Conservation (phyloP, 192 early-diverging fungal genomes). For the Endogone sp. region DNA sequence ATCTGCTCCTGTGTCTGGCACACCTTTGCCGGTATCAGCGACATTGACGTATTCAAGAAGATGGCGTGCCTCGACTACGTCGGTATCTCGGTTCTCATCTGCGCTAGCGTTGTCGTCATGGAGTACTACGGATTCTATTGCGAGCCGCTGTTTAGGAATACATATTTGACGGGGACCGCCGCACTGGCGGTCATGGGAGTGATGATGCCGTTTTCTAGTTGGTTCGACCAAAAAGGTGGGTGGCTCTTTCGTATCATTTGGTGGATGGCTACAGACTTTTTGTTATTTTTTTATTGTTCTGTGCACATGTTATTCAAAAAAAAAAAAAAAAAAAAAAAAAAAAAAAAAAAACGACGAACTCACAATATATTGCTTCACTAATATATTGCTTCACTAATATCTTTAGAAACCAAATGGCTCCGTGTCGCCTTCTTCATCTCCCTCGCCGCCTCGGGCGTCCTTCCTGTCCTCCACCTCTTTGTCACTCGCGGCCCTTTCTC, state of each 20-base stretch:
- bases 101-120: slow-evolving; percentile 47
- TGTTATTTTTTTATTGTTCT: background rate
- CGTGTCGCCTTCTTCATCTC: slow-evolving; percentile 50
- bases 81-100: slow-evolving; percentile 58
- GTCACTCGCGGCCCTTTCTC: slow-evolving; percentile 32
- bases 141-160: slow-evolving; percentile 30
- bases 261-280: slow-evolving; percentile 1
- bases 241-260: background rate
- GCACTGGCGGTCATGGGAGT: slow-evolving; percentile 45
- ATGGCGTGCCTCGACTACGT: slow-evolving; percentile 58
- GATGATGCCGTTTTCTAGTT: slow-evolving; percentile 41
- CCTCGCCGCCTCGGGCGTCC: slow-evolving; percentile 43
- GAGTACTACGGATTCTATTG: slow-evolving; percentile 64
- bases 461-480: slow-evolving; percentile 46
- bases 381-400: background rate
- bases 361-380: slow-evolving; percentile 1
- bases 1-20: slow-evolving; percentile 58
- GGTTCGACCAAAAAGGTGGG: slow-evolving; percentile 46
- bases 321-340: no score
- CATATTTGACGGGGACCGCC: slow-evolving; percentile 44
- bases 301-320: background rate
- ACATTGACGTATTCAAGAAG: slow-evolving; percentile 40
- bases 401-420: slow-evolving; percentile 31
- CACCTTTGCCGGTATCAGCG: slow-evolving; percentile 48
- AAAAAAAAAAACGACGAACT: no score